A percentile compares a stretch with the other conserved stretches of the same genome.
Conservation (phyloP, 306 rosid species). For the Delonix regia region DNA sequence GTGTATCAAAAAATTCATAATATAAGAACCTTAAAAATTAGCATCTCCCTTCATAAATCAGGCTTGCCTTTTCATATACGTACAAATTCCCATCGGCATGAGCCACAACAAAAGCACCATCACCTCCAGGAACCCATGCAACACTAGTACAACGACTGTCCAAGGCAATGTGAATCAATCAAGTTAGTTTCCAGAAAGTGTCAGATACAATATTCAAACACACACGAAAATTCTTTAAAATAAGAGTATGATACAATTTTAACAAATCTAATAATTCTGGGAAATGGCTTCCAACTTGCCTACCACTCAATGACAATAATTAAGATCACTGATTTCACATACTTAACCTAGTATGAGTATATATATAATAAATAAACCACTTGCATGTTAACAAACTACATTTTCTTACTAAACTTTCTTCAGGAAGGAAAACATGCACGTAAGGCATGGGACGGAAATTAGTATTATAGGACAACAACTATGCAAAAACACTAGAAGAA, state of each 20-base stretch:
- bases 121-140: constrained; percentile 95
- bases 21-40: constrained; percentile 26
- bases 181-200: constrained; percentile 30
- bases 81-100: constrained; percentile 94
- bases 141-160: constrained; percentile 91
- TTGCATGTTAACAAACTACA: background rate
- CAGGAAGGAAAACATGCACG: background rate
- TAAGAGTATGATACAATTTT: background rate
- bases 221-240: constrained; percentile 20
- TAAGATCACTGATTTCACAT: constrained; percentile 20
- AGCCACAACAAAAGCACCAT: constrained; percentile 89
- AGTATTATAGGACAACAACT: background rate
- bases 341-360: background rate
- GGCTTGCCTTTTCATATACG: constrained; percentile 90
- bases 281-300: constrained; percentile 9
- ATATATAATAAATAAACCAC: background rate
- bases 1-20: background rate
- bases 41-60: constrained; percentile 31
- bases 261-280: constrained; percentile 15
- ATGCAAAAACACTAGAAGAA: background rate
- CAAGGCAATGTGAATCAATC: constrained; percentile 42
- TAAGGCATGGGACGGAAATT: background rate
- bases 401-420: background rate
- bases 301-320: constrained; percentile 19
- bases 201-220: constrained; percentile 27